Evolutionary conservation across 768 basidiomycete genomes (phyloP).

Genomic region (Lactarius hatsudake): DNA sequence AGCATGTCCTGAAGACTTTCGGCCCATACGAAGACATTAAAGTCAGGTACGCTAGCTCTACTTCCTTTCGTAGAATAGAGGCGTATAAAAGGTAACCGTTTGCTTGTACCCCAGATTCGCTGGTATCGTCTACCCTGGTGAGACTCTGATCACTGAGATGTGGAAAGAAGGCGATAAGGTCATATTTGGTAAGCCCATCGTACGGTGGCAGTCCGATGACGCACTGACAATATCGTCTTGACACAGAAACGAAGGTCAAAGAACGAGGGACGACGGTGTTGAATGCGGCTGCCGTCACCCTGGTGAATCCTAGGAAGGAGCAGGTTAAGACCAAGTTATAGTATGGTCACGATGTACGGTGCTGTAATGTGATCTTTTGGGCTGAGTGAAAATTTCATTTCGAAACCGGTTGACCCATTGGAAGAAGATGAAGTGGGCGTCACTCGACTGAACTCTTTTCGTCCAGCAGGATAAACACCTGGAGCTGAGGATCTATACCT

Average conservation of each 20-base stretch:
- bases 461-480: too few relatives aligned
- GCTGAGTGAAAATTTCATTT: neutral
- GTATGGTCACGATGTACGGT: too few relatives aligned
- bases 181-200: conserved; percentile 71
- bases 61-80: neutral
- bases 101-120: conserved; percentile 57
- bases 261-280: conserved; percentile 73
- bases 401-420: too few relatives aligned
- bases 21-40: conserved; percentile 92
- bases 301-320: conserved; percentile 40
- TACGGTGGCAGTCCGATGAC: neutral
- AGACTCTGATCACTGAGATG: conserved; percentile 95
- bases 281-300: conserved; percentile 78
- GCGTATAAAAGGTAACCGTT: conserved; percentile 12
- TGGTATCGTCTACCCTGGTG: conserved; percentile 91
- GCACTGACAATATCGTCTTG: neutral
- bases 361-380: neutral
- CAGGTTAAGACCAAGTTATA: conserved; percentile 60
- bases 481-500: too few relatives aligned
- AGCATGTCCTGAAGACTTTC: conserved; percentile 86
- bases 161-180: conserved; percentile 95
- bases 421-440: too few relatives aligned
- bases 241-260: conserved; percentile 80
- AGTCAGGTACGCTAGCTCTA: conserved; percentile 59
- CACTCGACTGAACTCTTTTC: too few relatives aligned